Evolutionary conservation across 2,329 filamentous ascomycete genomes (phyloP).

Genomic region (Calcarisporium arbuscula): DNA sequence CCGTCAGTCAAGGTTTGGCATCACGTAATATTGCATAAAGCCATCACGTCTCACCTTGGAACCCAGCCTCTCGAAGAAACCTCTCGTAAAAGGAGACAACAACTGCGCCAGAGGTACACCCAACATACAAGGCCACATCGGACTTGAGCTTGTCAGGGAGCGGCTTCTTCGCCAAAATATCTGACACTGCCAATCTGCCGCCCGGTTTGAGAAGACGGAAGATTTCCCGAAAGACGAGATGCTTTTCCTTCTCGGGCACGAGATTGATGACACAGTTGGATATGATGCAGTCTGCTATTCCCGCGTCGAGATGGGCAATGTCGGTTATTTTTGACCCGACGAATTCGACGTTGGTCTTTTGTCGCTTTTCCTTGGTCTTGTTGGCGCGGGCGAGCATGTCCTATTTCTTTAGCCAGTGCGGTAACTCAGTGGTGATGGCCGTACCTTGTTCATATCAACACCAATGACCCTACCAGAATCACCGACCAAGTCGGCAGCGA

Average conservation of each 20-base stretch:
- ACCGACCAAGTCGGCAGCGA: constrained; percentile 45
- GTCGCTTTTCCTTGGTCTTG: constrained; percentile 32
- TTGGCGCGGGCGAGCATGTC: constrained; percentile 48
- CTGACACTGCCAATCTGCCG: constrained; percentile 52
- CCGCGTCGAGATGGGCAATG: constrained; percentile 35
- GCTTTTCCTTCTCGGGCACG: constrained; percentile 46
- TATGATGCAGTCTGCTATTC: constrained; percentile 46
- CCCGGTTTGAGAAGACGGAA: constrained; percentile 49
- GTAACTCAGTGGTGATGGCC: too few relatives aligned
- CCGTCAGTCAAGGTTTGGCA: too few relatives aligned
- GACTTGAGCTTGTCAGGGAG: constrained; percentile 41
- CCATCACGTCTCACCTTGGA: constrained; percentile 41
- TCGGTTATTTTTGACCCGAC: constrained; percentile 44
- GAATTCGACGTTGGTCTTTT: constrained; percentile 41
- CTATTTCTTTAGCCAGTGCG: too few relatives aligned
- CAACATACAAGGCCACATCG: constrained; percentile 49
- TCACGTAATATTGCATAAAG: too few relatives aligned
- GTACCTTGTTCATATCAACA: constrained; percentile 54
- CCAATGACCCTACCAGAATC: constrained; percentile 43
- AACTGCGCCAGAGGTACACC: constrained; percentile 54
- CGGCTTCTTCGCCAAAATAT: constrained; percentile 48
- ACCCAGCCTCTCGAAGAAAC: constrained; percentile 45
- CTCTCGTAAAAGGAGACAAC: constrained; percentile 42
- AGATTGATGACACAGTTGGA: constrained; percentile 60
- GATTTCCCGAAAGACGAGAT: constrained; percentile 50